Evolutionary conservation across 2,329 filamentous ascomycete species (phyloP).

Genomic region (Coniochaeta hoffmannii): DNA sequence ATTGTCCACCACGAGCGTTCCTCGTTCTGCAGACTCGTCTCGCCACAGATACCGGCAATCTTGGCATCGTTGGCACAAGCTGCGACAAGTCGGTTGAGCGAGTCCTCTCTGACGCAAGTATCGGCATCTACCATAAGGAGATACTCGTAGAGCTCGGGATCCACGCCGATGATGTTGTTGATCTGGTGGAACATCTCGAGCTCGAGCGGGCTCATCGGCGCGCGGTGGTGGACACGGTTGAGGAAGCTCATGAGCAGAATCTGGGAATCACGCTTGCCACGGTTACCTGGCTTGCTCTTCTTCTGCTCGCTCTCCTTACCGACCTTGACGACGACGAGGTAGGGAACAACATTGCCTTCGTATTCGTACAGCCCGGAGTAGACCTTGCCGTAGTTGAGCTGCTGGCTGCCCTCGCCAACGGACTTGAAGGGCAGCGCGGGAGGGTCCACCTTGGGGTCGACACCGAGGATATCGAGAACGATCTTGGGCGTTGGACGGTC

Average conservation of each 20-base stretch:
- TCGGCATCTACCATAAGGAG: conserved; percentile 97
- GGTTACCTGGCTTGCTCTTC: conserved; percentile 91
- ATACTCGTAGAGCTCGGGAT: conserved; percentile 96
- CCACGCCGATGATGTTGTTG: conserved; percentile 97
- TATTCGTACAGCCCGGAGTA: conserved; percentile 97
- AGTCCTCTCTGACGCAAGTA: conserved; percentile 87
- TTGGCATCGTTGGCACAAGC: conserved; percentile 90
- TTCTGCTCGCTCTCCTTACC: conserved; percentile 92
- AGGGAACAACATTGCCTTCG: conserved; percentile 95
- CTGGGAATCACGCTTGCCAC: conserved; percentile 97
- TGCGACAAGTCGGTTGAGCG: conserved; percentile 84
- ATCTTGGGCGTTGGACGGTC: conserved; percentile 97
- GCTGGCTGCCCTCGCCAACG: conserved; percentile 78
- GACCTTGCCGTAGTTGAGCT: conserved; percentile 97
- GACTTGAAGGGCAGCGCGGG: conserved; percentile 92
- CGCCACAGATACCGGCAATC: conserved; percentile 95
- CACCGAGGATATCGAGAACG: conserved; percentile 91
- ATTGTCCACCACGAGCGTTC: conserved; percentile 97
- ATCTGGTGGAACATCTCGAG: conserved; percentile 98
- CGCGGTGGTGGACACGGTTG: conserved; percentile 91
- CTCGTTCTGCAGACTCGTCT: conserved; percentile 93
- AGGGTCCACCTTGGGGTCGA: conserved; percentile 94
- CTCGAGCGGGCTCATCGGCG: conserved; percentile 92
- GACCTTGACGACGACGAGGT: conserved; percentile 91
- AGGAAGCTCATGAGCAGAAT: conserved; percentile 95